A percentile compares a stretch with the other conserved stretches of the same genome.
These are phyloP conservation scores for Myxozyma monticola DNA, from an alignment of 805 yeast genomes.

Conservation along the genomic window DNA sequence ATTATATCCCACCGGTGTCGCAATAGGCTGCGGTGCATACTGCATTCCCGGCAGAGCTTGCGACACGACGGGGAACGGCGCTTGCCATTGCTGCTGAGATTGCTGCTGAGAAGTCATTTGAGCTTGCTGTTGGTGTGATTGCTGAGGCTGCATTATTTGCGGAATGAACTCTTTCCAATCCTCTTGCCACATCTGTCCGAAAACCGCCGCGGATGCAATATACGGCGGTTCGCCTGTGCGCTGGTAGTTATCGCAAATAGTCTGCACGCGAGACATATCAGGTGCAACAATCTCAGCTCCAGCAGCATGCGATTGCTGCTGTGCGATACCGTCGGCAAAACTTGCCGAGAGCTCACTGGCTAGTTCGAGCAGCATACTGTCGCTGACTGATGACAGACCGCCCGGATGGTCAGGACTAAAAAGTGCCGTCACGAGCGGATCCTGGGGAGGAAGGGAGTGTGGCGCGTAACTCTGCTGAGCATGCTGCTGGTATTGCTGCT, in stretches of 20 bases:
- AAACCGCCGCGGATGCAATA: conserved; percentile 13
- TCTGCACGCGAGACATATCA: conserved; percentile 11
- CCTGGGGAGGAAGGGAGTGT: neutral
- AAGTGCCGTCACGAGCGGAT: neutral
- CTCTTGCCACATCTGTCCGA: conserved; percentile 10
- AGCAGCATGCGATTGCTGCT: neutral
- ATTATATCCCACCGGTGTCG: too few species aligned
- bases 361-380: neutral
- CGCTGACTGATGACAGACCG: neutral
- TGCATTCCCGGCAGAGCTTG: neutral
- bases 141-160: neutral
- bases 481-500: neutral
- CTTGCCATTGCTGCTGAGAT: neutral
- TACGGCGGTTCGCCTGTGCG: conserved; percentile 21
- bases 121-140: neutral
- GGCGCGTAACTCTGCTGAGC: neutral
- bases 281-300: conserved; percentile 10
- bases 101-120: too few species aligned
- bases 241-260: conserved; percentile 10
- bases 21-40: neutral
- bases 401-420: neutral
- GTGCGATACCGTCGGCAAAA: too few species aligned
- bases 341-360: neutral
- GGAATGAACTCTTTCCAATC: conserved; percentile 6
- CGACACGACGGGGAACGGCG: neutral